Evolutionary conservation across 306 rosid genomes (phyloP).

Genomic region (Alnus rubra): DNA sequence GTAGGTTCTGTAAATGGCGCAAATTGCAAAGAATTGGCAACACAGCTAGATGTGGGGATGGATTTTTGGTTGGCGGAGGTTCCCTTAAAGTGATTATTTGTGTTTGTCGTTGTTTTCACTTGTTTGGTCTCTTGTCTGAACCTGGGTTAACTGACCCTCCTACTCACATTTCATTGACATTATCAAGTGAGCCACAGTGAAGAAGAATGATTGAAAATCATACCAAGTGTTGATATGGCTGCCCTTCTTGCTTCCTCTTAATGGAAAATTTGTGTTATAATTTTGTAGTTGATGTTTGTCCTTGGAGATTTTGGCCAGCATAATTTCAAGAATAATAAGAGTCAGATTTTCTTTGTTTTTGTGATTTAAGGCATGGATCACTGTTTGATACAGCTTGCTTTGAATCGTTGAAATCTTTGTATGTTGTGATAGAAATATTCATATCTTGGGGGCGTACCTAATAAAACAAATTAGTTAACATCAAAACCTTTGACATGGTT

Average conservation of each 20-base stretch:
- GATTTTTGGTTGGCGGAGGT: conserved; percentile 97
- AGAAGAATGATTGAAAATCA: conserved; percentile 48
- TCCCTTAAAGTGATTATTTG: conserved; percentile 59
- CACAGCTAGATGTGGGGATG: conserved; percentile 78
- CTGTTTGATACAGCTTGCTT: background rate
- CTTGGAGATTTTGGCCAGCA: conserved; percentile 19
- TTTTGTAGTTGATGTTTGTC: conserved; percentile 2
- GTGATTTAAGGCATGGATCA: background rate
- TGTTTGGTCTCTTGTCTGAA: conserved; percentile 16
- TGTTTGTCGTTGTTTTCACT: conserved; percentile 6
- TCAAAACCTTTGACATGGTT: no score
- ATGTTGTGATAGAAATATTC: no score
- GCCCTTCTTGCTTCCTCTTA: conserved; percentile 26
- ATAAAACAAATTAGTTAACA: no score
- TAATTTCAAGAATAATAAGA: conserved; percentile 22
- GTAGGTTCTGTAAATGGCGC: conserved; percentile 92
- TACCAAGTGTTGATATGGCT: conserved; percentile 18
- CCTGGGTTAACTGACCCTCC: conserved; percentile 22
- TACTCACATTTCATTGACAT: conserved; percentile 49
- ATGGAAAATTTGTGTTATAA: background rate
- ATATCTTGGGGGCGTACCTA: no score
- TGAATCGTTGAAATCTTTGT: no score
- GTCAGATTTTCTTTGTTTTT: conserved; percentile 11
- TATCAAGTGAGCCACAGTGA: conserved; percentile 71
- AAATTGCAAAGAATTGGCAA: conserved; percentile 81